These are phyloP conservation scores for Fusarium tjaetaba DNA, from an alignment of 2,329 filamentous ascomycete species.

Conservation along the genomic window DNA sequence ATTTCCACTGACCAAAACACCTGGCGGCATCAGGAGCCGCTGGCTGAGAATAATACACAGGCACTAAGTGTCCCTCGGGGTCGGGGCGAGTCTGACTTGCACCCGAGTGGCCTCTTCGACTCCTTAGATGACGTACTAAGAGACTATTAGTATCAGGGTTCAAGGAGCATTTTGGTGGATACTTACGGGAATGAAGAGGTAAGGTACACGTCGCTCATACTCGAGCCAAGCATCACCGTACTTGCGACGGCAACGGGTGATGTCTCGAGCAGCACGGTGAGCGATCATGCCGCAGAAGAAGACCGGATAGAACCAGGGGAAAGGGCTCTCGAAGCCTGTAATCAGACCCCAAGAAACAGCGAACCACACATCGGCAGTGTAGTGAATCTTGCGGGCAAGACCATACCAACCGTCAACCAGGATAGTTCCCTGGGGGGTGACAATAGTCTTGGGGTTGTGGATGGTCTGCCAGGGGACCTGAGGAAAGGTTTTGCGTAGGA, in stretches of 20 bases:
- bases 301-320: conserved; percentile 90
- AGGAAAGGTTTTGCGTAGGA: conserved; percentile 83
- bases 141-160: conserved; percentile 20
- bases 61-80: not conserved
- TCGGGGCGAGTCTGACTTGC: not conserved
- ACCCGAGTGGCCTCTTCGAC: not conserved
- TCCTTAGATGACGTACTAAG: conserved; percentile 55
- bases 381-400: conserved; percentile 71
- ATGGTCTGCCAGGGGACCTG: conserved; percentile 90
- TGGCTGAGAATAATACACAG: conserved; percentile 4
- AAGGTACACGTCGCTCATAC: conserved; percentile 82
- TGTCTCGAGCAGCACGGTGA: conserved; percentile 81
- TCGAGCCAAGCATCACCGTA: conserved; percentile 85
- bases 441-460: conserved; percentile 82
- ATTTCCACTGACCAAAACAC: not conserved
- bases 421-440: conserved; percentile 76
- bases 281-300: conserved; percentile 87
- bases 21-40: not conserved
- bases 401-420: conserved; percentile 89
- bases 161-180: not conserved
- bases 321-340: conserved; percentile 71
- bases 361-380: conserved; percentile 61
- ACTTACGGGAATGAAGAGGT: conserved; percentile 79
- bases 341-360: conserved; percentile 62
- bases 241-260: conserved; percentile 78